Percentiles rank a stretch among this genome's conserved stretches.
phyloP scores from a whole-genome alignment of 2,329 filamentous ascomycete species.

The Knoxdaviesia capensis region DNA sequence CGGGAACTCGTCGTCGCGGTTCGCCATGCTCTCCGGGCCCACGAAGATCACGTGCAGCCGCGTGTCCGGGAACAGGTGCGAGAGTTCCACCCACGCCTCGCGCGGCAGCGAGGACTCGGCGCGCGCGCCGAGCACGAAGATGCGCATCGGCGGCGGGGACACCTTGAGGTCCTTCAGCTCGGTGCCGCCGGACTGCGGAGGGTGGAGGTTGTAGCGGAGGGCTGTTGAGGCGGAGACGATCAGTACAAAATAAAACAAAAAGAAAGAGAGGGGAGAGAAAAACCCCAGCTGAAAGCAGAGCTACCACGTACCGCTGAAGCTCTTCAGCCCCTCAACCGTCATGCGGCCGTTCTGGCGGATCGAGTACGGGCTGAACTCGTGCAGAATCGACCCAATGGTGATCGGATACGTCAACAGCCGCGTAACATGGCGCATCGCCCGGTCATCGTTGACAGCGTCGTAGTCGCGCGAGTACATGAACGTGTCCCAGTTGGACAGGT shows the following conservation, averaged over 20 bases:
- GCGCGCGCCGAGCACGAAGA: constrained; percentile 86
- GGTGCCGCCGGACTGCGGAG: constrained; percentile 51
- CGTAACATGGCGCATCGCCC: constrained; percentile 82
- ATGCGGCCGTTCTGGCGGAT: constrained; percentile 56
- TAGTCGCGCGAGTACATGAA: constrained; percentile 87
- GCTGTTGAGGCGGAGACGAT: constrained; percentile 25
- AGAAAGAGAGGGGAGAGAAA: neutral
- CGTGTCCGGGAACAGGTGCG: constrained; percentile 88
- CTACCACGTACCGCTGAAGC: constrained; percentile 50
- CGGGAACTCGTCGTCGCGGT: constrained; percentile 83
- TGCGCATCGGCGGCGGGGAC: constrained; percentile 68
- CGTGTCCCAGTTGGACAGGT: constrained; percentile 98
- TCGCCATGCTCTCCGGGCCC: constrained; percentile 87
- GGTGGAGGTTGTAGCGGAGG: constrained; percentile 82
- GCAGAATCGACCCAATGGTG: constrained; percentile 76
- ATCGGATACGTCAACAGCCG: constrained; percentile 83
- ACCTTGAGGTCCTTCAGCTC: constrained; percentile 63
- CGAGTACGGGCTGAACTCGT: constrained; percentile 85
- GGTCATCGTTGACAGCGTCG: constrained; percentile 74
- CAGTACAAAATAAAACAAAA: neutral
- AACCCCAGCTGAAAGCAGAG: constrained; percentile 12
- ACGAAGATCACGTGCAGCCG: constrained; percentile 85
- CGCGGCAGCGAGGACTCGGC: constrained; percentile 94
- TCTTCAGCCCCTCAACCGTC: constrained; percentile 79
- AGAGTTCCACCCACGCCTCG: constrained; percentile 81